These are phyloP conservation scores for Dispira simplex DNA, from an alignment of 192 early-diverging fungal genomes.

Conservation along the genomic window DNA sequence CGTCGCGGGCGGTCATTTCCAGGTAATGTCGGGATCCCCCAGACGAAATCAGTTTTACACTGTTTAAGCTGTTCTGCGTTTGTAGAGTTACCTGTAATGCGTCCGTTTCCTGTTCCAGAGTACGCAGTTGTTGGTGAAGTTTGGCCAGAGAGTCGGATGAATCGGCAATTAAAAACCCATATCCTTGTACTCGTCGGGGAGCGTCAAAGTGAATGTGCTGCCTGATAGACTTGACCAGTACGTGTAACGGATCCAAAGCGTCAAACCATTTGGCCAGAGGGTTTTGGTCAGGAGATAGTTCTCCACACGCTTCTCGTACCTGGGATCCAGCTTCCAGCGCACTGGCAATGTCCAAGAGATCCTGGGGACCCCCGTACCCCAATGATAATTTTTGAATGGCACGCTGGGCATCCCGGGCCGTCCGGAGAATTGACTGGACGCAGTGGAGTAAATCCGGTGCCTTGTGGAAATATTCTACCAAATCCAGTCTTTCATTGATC, in stretches of 20 bases:
- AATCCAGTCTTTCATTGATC: slow-evolving; percentile 55
- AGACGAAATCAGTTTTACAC: slow-evolving; percentile 24
- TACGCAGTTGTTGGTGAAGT: slow-evolving; percentile 23
- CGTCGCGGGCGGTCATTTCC: slow-evolving; percentile 31
- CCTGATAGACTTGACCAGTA: slow-evolving; percentile 22
- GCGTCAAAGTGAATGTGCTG: slow-evolving; percentile 29
- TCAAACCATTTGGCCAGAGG: no score
- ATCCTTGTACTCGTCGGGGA: slow-evolving; percentile 24
- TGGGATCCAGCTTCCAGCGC: slow-evolving; percentile 27
- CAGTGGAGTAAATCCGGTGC: slow-evolving; percentile 35
- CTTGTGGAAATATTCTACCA: slow-evolving; percentile 53
- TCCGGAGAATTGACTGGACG: slow-evolving; percentile 28
- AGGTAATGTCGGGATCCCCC: slow-evolving; percentile 32
- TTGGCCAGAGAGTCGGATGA: slow-evolving; percentile 20
- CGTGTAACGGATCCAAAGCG: slow-evolving; percentile 23
- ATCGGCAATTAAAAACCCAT: slow-evolving; percentile 32
- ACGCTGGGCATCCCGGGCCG: slow-evolving; percentile 48
- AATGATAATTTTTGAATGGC: slow-evolving; percentile 55
- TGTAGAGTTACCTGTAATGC: slow-evolving; percentile 23
- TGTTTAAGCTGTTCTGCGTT: slow-evolving; percentile 17
- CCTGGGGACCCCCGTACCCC: slow-evolving; percentile 38
- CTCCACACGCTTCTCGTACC: slow-evolving; percentile 14
- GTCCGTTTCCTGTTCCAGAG: slow-evolving; percentile 25
- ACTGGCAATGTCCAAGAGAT: slow-evolving; percentile 39
- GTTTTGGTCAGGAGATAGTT: no score